These are phyloP conservation scores for Chaetomiaceae sp. DNA, from an alignment of 2,329 filamentous ascomycete genomes.

Conservation along the genomic window DNA sequence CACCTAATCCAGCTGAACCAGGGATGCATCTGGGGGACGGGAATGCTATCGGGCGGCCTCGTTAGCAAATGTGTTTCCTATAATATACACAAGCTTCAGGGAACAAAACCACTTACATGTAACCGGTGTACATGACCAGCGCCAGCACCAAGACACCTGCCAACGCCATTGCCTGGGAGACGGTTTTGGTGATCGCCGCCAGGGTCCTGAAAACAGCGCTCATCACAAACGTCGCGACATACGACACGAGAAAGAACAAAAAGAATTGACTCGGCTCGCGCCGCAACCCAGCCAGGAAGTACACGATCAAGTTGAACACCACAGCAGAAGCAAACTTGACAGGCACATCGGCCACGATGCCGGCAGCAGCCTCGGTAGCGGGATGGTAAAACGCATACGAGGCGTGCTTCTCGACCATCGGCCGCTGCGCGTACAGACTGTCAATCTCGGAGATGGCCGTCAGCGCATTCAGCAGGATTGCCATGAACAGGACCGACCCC, in stretches of 20 bases:
- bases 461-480: slow-evolving; percentile 40
- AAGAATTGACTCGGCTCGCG: slow-evolving; percentile 67
- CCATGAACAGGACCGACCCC: slow-evolving; percentile 34
- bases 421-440: slow-evolving; percentile 39
- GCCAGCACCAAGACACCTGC: slow-evolving; percentile 54
- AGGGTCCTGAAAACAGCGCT: slow-evolving; percentile 72
- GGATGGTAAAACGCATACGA: slow-evolving; percentile 51
- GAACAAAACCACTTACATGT: slow-evolving; percentile 32
- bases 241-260: slow-evolving; percentile 68
- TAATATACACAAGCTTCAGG: no score
- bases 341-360: slow-evolving; percentile 52
- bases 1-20: slow-evolving; percentile 77
- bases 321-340: slow-evolving; percentile 50
- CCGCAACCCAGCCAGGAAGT: slow-evolving; percentile 51
- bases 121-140: slow-evolving; percentile 58
- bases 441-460: slow-evolving; percentile 23
- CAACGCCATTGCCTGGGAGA: slow-evolving; percentile 53
- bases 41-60: slow-evolving; percentile 28
- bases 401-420: slow-evolving; percentile 47
- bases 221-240: slow-evolving; percentile 66
- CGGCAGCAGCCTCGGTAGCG: slow-evolving; percentile 49
- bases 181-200: slow-evolving; percentile 63
- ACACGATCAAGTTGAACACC: slow-evolving; percentile 53
- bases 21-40: slow-evolving; percentile 55
- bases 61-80: no score